Conservation (phyloP, 164 flowering plant genomes). For the Tetracentron sinense region DNA sequence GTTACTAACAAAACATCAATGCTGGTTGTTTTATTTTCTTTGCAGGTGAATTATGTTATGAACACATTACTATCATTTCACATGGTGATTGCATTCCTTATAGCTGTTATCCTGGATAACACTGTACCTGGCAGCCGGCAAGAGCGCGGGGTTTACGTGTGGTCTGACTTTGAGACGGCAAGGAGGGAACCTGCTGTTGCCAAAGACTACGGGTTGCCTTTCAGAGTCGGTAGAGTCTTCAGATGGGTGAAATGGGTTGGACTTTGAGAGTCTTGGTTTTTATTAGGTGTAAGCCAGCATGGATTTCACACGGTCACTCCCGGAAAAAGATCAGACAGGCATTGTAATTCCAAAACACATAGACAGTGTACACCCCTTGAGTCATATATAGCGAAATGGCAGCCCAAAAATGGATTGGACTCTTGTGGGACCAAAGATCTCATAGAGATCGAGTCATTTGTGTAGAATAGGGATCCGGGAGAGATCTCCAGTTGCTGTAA, state of each 20-base stretch:
- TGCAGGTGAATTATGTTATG: slow-evolving; percentile 82
- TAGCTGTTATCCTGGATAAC: slow-evolving; percentile 83
- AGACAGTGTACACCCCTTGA: background rate
- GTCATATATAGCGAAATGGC: background rate
- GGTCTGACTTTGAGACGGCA: slow-evolving; percentile 82
- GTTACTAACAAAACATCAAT: background rate
- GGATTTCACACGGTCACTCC: background rate
- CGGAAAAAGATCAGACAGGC: background rate
- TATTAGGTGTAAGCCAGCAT: background rate
- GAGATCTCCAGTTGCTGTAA: slow-evolving; percentile 33
- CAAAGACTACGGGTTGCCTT: slow-evolving; percentile 87
- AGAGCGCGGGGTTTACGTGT: slow-evolving; percentile 92
- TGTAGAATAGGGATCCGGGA: slow-evolving; percentile 28
- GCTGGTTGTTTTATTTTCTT: background rate
- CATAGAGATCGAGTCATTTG: slow-evolving; percentile 23
- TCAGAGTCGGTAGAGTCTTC: slow-evolving; percentile 72
- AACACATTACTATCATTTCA: slow-evolving; percentile 79
- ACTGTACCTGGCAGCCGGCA: slow-evolving; percentile 91
- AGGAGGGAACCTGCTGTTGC: slow-evolving; percentile 81
- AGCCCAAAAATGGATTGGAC: slow-evolving; percentile 11
- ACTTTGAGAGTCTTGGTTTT: slow-evolving; percentile 27
- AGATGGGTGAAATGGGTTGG: slow-evolving; percentile 99
- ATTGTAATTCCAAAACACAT: background rate
- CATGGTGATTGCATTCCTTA: slow-evolving; percentile 93
- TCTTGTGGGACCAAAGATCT: slow-evolving; percentile 12